These are phyloP conservation scores for Leucosporidium scottii DNA, from an alignment of 768 basidiomycete genomes.

Conservation along the genomic window DNA sequence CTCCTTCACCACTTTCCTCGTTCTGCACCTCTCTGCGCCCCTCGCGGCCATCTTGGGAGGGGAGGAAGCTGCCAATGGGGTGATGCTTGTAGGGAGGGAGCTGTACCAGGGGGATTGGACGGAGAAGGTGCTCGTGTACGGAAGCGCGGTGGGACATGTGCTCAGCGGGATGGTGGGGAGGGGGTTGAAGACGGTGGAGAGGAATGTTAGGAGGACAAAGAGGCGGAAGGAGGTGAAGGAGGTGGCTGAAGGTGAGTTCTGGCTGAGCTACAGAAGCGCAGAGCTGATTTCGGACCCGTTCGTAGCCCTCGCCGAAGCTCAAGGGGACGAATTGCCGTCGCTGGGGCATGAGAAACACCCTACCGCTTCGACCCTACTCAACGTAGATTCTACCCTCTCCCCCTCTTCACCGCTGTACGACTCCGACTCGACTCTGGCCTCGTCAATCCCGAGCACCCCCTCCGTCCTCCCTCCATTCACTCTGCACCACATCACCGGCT, in stretches of 20 bases:
- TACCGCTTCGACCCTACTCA: not conserved
- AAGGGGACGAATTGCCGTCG: not conserved
- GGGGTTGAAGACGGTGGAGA: too few relatives aligned
- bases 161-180: too few relatives aligned
- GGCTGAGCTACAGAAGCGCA: not conserved
- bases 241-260: not conserved
- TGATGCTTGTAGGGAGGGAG: too few relatives aligned
- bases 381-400: not conserved
- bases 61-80: too few relatives aligned
- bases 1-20: too few relatives aligned
- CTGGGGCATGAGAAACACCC: not conserved
- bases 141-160: too few relatives aligned
- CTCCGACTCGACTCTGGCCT: not conserved
- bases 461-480: not conserved
- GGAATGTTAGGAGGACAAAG: not conserved
- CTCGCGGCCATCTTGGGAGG: too few relatives aligned
- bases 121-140: too few relatives aligned
- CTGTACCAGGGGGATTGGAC: too few relatives aligned
- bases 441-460: not conserved
- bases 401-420: not conserved
- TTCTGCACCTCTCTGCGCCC: too few relatives aligned
- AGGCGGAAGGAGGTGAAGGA: not conserved
- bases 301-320: not conserved
- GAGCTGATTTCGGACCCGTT: not conserved
- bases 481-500: not conserved